Base-by-base conservation (phyloP, 2,329 filamentous ascomycete genomes). In the Colletotrichum sp. region DNA sequence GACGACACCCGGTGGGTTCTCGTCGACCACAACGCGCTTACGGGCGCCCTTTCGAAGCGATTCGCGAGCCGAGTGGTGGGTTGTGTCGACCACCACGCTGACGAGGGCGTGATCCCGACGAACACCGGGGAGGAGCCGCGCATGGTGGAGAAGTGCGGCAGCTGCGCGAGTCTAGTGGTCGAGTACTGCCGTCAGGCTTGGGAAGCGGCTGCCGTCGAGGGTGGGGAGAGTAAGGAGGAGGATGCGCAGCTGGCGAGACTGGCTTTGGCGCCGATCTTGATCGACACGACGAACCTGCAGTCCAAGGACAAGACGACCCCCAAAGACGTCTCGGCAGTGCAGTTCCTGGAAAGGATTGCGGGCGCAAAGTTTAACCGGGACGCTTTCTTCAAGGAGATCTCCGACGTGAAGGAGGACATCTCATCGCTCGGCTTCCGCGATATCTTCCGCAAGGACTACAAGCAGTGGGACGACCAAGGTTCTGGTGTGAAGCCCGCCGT, bases 381-480 rank as follows among this genome's bases (percentile, higher is more conserved):
- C 0, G 81, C 76, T 5, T 95, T 93, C 82, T 95, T 91, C 81
- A 82, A 88, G 6, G 85, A 91, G 71, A 89, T 96, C 30, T 87
- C 88, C 1, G 83, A 83, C 7, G 92, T 94, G 7, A 96, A 96
- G 83, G 90, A 92, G 77, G 90, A 95, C 78, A 88, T 97, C 68
- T 90, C 89, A 4, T 79, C 81, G 0, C 84, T 97, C 61, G 86
- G 85, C 48, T 83, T 95, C 78, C 85, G 89, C 26, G 95, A 96
- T 79, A 89, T 96, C 52, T 84, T 96, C 68, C 89, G 94, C 78
- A 96, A 96, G 83, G 95, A 98, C 84, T 98, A 96, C 85, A 98
- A 98, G 85, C 89, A 94, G 81, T 97, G 95, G 95, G 85, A 85
- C 13, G 91, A 92, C 71, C 85, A 86, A 13, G 85, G 83, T 1